A percentile compares a stretch with the other conserved stretches of the same genome.
These are phyloP conservation scores for Backusella psychrophila DNA, from an alignment of 192 early-diverging fungal genomes.

Conservation along the genomic window DNA sequence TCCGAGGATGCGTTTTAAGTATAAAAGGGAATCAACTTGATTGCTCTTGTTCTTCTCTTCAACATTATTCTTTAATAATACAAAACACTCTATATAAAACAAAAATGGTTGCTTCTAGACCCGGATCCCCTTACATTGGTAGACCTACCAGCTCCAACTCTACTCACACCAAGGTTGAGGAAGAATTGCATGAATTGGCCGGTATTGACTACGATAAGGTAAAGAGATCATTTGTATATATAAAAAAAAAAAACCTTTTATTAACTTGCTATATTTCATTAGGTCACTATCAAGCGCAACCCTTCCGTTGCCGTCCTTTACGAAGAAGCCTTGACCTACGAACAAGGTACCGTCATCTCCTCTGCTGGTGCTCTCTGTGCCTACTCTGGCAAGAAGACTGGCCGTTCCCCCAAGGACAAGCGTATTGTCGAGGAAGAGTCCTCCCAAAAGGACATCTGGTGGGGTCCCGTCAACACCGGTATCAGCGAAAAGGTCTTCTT, in stretches of 20 bases:
- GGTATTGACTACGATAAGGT: conserved; percentile 66
- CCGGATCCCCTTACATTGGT: not conserved
- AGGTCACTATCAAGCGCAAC: conserved; percentile 78
- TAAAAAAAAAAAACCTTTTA: not conserved
- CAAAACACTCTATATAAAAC: not conserved
- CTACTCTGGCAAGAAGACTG: conserved; percentile 85
- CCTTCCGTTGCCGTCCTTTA: conserved; percentile 1
- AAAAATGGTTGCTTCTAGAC: conserved; percentile 2
- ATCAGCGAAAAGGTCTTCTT: conserved; percentile 78
- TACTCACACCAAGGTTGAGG: conserved; percentile 43
- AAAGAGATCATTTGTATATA: not conserved
- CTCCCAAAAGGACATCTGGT: conserved; percentile 88
- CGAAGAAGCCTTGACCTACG: conserved; percentile 41
- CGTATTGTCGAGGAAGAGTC: conserved; percentile 88
- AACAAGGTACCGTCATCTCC: conserved; percentile 82
- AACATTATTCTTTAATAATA: not conserved
- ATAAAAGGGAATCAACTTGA: not conserved
- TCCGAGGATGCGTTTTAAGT: not conserved
- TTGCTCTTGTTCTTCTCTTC: not conserved
- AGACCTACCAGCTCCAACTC: conserved; percentile 3
- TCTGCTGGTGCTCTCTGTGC: conserved; percentile 86
- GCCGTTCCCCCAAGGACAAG: conserved; percentile 92
- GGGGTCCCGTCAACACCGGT: conserved; percentile 95
- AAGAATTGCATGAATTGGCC: conserved; percentile 61
- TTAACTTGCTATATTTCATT: conserved; percentile 10